Conservation (phyloP, 2,329 filamentous ascomycete species). For the Neonectria neomacrospora region DNA sequence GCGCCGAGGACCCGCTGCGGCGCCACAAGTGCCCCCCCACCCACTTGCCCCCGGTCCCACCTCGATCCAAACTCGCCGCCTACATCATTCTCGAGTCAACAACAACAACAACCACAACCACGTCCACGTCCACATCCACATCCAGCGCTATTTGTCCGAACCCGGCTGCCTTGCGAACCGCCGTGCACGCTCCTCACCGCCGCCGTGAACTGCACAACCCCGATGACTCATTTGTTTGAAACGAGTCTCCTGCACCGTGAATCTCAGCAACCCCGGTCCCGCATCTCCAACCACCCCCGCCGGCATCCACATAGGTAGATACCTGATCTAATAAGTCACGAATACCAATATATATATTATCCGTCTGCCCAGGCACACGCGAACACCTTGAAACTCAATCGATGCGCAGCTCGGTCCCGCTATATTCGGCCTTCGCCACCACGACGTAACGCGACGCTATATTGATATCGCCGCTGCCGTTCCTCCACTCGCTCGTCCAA, state of each 20-base stretch:
- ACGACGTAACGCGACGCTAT: constrained; percentile 13
- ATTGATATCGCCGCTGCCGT: neutral
- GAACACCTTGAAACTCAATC: constrained; percentile 14
- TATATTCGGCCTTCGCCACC: constrained; percentile 11
- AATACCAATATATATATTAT: constrained; percentile 7
- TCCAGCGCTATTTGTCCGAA: neutral
- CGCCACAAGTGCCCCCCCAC: neutral
- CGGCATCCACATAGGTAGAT: constrained; percentile 5
- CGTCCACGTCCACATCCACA: neutral
- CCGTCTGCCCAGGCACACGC: constrained; percentile 11
- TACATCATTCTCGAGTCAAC: constrained; percentile 21
- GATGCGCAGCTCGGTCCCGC: constrained; percentile 20
- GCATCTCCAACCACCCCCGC: constrained; percentile 8
- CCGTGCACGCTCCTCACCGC: neutral
- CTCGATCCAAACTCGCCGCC: constrained; percentile 24
- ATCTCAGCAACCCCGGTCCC: constrained; percentile 19
- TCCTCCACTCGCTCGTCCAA: neutral
- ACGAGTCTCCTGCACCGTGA: constrained; percentile 15
- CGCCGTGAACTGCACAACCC: constrained; percentile 7
- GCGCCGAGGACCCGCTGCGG: neutral
- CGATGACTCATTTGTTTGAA: constrained; percentile 20
- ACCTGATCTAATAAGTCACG: neutral
- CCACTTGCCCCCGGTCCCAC: constrained; percentile 5
- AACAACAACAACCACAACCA: neutral
- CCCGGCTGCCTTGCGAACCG: constrained; percentile 13